Evolutionary conservation across 140 eudicot genomes (phyloP).

Genomic region (Flaveria floridana): DNA sequence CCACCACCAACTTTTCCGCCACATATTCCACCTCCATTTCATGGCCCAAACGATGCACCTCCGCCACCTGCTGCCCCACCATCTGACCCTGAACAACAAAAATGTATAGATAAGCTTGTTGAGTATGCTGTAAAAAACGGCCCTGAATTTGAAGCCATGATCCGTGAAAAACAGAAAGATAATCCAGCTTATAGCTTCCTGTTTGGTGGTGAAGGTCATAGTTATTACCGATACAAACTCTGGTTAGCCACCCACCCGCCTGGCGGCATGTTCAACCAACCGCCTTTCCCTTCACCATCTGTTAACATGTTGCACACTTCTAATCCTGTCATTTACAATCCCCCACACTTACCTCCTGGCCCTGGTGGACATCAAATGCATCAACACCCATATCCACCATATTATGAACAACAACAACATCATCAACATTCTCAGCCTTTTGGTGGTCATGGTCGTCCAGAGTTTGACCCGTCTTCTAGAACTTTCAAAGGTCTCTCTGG

Average conservation of each 20-base stretch:
- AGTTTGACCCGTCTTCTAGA: conserved; percentile 69
- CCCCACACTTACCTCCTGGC: conserved; percentile 48
- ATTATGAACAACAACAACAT: conserved; percentile 62
- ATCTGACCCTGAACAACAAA: conserved; percentile 86
- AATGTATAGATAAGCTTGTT: conserved; percentile 87
- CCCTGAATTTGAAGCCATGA: conserved; percentile 94
- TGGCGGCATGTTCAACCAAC: conserved; percentile 52
- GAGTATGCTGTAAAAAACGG: conserved; percentile 88
- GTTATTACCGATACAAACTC: conserved; percentile 80
- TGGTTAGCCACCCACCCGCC: conserved; percentile 67
- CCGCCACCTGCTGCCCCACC: conserved; percentile 92
- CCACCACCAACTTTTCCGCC: conserved; percentile 69
- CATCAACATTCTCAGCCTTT: conserved; percentile 63
- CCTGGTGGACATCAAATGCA: conserved; percentile 61
- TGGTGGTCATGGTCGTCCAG: conserved; percentile 63
- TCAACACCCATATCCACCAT: conserved; percentile 74
- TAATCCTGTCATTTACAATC: conserved; percentile 64
- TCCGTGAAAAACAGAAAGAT: conserved; percentile 81
- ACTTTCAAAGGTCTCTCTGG: conserved; percentile 66
- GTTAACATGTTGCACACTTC: conserved; percentile 67
- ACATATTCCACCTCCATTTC: conserved; percentile 70
- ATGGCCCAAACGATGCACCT: conserved; percentile 63
- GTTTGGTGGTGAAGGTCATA: conserved; percentile 94
- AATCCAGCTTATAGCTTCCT: conserved; percentile 85
- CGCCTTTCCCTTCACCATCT: conserved; percentile 65